A percentile compares a stretch with the other conserved stretches of the same genome.
Evolutionary conservation across 2,329 filamentous ascomycete genomes (phyloP).

Genomic region (Aspergillus ochraceoroseus): DNA sequence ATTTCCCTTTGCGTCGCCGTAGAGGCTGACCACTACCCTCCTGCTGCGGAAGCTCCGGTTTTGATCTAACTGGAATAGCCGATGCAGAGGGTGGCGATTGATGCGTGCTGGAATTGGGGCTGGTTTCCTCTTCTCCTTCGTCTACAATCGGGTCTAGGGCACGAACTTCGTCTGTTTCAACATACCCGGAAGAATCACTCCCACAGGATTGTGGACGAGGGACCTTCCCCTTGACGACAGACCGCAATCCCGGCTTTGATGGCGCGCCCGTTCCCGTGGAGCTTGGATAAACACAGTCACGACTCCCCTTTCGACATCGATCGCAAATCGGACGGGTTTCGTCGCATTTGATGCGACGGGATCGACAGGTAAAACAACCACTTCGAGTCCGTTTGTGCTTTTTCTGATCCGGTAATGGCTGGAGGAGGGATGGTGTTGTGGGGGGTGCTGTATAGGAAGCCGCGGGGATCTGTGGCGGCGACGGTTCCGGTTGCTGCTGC

Average conservation of each 20-base stretch:
- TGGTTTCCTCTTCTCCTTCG: constrained; percentile 35
- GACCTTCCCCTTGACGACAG: constrained; percentile 42
- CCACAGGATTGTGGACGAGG: constrained; percentile 40
- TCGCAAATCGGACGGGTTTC: constrained; percentile 84
- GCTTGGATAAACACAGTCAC: constrained; percentile 86
- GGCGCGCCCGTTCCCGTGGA: constrained; percentile 39
- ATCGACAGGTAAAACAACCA: constrained; percentile 88
- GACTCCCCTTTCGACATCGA: constrained; percentile 81
- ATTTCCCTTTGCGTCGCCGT: constrained; percentile 26
- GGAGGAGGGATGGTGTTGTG: constrained; percentile 31
- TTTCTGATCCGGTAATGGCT: constrained; percentile 58
- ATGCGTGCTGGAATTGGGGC: constrained; percentile 22
- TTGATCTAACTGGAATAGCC: constrained; percentile 20
- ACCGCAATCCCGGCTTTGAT: constrained; percentile 41
- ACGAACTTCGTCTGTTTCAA: constrained; percentile 40
- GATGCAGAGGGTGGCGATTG: constrained; percentile 23
- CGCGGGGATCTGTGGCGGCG: constrained; percentile 15
- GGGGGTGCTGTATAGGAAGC: constrained; percentile 23
- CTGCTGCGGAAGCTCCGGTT: constrained; percentile 22
- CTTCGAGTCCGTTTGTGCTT: constrained; percentile 92
- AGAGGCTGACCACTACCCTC: constrained; percentile 32
- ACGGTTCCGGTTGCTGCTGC: constrained; percentile 13
- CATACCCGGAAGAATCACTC: constrained; percentile 51
- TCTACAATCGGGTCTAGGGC: constrained; percentile 43
- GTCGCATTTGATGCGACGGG: constrained; percentile 89